phyloP scores from a whole-genome alignment of 306 rosid genomes.

The Trichosanthes truncata region DNA sequence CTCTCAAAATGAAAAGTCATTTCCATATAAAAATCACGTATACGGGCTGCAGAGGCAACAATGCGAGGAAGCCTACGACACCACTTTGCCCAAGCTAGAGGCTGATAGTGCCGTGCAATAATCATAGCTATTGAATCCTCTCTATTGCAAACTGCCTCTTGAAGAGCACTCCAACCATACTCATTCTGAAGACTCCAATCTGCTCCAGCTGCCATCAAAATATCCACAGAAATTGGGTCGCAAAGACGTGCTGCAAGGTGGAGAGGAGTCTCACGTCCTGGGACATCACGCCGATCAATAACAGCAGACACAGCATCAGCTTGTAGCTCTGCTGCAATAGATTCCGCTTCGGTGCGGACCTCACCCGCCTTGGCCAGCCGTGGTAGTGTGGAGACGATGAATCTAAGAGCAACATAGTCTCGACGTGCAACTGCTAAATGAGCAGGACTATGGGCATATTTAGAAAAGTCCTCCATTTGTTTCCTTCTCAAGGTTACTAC shows the following conservation, averaged over 20 bases:
- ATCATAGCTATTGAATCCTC: constrained; percentile 77
- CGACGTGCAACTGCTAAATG: constrained; percentile 65
- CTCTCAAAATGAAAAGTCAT: constrained; percentile 93
- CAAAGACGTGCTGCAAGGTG: constrained; percentile 83
- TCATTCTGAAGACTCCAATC: constrained; percentile 99
- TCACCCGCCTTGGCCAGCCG: constrained; percentile 49
- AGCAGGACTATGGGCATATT: constrained; percentile 78
- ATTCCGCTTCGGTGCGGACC: constrained; percentile 50
- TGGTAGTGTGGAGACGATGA: constrained; percentile 49
- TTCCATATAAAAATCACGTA: constrained; percentile 96
- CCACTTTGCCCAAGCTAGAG: constrained; percentile 99
- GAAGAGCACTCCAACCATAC: constrained; percentile 96
- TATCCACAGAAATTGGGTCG: constrained; percentile 59
- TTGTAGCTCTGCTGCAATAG: constrained; percentile 72
- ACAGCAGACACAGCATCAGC: constrained; percentile 71
- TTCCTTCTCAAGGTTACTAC: neutral
- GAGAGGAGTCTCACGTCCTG: constrained; percentile 85
- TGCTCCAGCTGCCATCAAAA: constrained; percentile 89
- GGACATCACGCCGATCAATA: constrained; percentile 87
- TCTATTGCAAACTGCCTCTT: constrained; percentile 84
- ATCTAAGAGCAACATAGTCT: constrained; percentile 66
- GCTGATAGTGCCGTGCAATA: constrained; percentile 84
- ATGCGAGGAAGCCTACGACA: constrained; percentile 96
- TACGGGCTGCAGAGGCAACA: constrained; percentile 67
- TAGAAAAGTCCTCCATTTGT: constrained; percentile 33